Percentiles rank a stretch among this genome's conserved stretches.
Conservation (phyloP, 306 rosid species). For the Vigna mungo region DNA sequence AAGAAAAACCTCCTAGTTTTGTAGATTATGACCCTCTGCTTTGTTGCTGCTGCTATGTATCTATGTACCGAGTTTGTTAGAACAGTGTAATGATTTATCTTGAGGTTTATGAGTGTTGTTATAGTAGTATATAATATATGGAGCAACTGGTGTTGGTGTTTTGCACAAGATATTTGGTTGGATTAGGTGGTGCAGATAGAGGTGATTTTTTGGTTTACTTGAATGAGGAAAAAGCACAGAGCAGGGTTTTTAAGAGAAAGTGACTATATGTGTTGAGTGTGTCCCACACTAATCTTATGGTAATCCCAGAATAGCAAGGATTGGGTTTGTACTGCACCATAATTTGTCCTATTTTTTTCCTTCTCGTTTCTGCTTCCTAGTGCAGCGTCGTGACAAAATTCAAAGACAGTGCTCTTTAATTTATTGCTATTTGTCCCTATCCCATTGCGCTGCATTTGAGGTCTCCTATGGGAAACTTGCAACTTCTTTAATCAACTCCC, state of each 20-base stretch:
- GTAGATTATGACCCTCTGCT: constrained; percentile 20
- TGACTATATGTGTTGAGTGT: constrained; percentile 20
- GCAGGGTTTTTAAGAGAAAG: constrained; percentile 14
- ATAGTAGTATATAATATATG: background rate
- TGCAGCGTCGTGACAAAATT: constrained; percentile 57
- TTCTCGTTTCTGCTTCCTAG: constrained; percentile 26
- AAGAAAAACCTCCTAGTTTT: constrained; percentile 25
- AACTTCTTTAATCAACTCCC: constrained; percentile 18
- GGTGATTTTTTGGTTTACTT: constrained; percentile 29
- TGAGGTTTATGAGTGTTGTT: background rate
- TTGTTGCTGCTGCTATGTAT: constrained; percentile 20
- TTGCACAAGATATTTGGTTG: background rate
- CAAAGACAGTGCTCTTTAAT: constrained; percentile 46
- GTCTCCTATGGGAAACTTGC: constrained; percentile 35
- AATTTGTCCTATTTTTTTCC: constrained; percentile 38
- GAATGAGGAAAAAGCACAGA: constrained; percentile 40
- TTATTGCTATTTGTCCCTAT: constrained; percentile 50
- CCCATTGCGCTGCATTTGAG: constrained; percentile 46
- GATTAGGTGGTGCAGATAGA: background rate
- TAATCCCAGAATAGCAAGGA: constrained; percentile 42
- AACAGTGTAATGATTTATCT: constrained; percentile 22
- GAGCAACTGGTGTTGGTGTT: too few relatives aligned
- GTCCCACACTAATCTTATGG: constrained; percentile 45
- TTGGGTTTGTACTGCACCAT: constrained; percentile 25
- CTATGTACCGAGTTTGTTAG: constrained; percentile 17